Evolutionary conservation across 1,139 yeast genomes (phyloP).

Genomic region (Taphrina communis): DNA sequence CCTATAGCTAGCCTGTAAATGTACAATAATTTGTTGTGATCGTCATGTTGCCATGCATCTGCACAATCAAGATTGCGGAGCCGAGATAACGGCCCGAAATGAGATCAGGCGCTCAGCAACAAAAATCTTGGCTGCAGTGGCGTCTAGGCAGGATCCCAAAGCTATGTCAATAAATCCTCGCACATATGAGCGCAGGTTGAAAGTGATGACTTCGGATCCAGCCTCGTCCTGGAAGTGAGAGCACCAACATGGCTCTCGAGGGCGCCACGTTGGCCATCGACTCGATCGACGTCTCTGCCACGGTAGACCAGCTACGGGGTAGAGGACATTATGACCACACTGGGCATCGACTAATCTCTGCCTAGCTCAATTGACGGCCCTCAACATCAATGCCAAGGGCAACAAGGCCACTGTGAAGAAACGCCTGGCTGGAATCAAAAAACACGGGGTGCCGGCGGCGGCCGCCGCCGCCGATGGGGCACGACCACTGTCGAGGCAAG

Average conservation of each 20-base stretch:
- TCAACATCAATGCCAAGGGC: slow-evolving; percentile 24
- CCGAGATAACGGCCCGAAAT: slow-evolving; percentile 22
- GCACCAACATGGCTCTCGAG: too few relatives aligned
- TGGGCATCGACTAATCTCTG: too few relatives aligned
- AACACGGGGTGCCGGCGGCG: slow-evolving; percentile 9
- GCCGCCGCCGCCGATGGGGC: too few relatives aligned
- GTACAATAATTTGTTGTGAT: too few relatives aligned
- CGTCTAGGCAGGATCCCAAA: background rate
- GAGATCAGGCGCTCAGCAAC: background rate
- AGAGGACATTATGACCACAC: background rate
- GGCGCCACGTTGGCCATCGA: background rate
- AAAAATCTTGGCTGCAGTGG: background rate
- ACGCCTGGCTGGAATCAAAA: slow-evolving; percentile 10
- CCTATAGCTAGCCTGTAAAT: too few relatives aligned
- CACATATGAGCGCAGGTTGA: too few relatives aligned
- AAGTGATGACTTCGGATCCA: too few relatives aligned
- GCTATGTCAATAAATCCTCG: background rate
- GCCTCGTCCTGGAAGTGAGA: too few relatives aligned
- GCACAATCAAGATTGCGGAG: too few relatives aligned
- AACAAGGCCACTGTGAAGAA: slow-evolving; percentile 20
- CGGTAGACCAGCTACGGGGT: slow-evolving; percentile 19
- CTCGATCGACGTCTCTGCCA: background rate
- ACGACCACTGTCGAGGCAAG: background rate
- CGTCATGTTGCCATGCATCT: too few relatives aligned
- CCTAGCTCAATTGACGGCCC: slow-evolving; percentile 19